phyloP scores from a whole-genome alignment of 352 stramenopile genomes.

The Phytophthora cactorum region DNA sequence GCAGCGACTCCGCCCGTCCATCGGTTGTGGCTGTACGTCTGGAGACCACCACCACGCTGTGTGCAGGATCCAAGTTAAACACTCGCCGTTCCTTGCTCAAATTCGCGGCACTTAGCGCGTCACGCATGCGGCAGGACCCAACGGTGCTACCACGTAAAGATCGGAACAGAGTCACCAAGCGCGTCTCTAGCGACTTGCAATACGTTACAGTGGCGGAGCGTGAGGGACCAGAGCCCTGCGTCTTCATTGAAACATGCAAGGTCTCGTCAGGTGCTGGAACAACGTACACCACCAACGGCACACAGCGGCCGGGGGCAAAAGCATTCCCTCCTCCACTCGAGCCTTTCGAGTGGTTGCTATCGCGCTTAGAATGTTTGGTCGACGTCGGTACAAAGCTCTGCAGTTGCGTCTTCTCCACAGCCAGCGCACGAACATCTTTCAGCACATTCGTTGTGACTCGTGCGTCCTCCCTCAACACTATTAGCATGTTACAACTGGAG shows the following conservation, averaged over 20 bases:
- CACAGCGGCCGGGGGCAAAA: conserved; percentile 65
- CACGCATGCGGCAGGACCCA: conserved; percentile 58
- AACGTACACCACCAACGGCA: conserved; percentile 70
- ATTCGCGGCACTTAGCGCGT: conserved; percentile 56
- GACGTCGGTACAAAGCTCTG: conserved; percentile 35
- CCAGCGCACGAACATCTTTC: conserved; percentile 53
- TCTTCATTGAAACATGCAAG: conserved; percentile 37
- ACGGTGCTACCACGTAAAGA: conserved; percentile 63
- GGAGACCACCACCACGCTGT: conserved; percentile 72
- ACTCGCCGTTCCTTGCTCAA: conserved; percentile 71
- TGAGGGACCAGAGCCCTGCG: conserved; percentile 30
- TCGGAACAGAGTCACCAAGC: conserved; percentile 56
- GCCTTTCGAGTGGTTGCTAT: conserved; percentile 29
- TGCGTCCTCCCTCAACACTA: conserved; percentile 51
- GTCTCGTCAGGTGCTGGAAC: conserved; percentile 63
- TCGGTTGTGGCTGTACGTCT: conserved; percentile 32
- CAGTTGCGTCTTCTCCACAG: conserved; percentile 65
- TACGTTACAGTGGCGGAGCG: conserved; percentile 59
- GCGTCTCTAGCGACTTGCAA: conserved; percentile 65
- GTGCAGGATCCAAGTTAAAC: conserved; percentile 72
- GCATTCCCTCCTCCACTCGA: conserved; percentile 34
- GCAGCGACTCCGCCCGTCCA: conserved; percentile 39
- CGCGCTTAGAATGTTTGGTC: conserved; percentile 50
- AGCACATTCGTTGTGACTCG: conserved; percentile 51
- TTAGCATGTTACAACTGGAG: conserved; percentile 63